Evolutionary conservation across 2,329 filamentous ascomycete species (phyloP), one percentile per base, ranked within the genome.

Genomic region (Ilyonectria sp.): DNA sequence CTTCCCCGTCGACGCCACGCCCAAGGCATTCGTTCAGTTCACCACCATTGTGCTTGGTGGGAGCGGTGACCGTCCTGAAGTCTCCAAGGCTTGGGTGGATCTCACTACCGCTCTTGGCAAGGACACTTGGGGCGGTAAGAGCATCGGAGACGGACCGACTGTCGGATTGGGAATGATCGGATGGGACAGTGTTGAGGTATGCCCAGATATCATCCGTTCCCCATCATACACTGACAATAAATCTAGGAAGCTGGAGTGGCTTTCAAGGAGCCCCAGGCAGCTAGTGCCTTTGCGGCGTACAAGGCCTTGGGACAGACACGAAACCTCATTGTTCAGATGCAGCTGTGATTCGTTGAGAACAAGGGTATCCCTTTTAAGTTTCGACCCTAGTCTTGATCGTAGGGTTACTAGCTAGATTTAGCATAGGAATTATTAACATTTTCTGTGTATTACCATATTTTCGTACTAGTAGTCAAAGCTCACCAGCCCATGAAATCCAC

Each of bases 101-200:
- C 37, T 69, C 11, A 29, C 10, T 15, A 8, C 54, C 17, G 35
- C 54, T 3, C 50, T 69, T 9, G 63, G 59, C 21, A 69, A 67
- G 55, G 49, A 67, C 4, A 60, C 59, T 2, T 55, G 63, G 29
- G 67, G 67, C 3, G 67, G 67, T 9, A 37, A 29, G n/a, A 58
- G 54, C 26, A 17, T 67, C 13, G 50, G 63, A 7, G 67, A 67
- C n/a, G 63, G 56, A n/a, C 31, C 57, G 8, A 40, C 44, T 5
- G 60, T 67, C 19, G 67, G 67, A 4, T 11, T 69, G 1, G 67
- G 17, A 1, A 13, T 69, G 15, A 5, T 69, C 49, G 67, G 56
- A 29, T 69, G 67, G 67, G 60, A 69, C 6, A 69, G 44, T 19
- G 29, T 68, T 7, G 64, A 68, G 55, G 67, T 69, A 62, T 4